Base-by-base conservation (phyloP, 2,329 filamentous ascomycete species). In the Aureobasidium sp. region DNA sequence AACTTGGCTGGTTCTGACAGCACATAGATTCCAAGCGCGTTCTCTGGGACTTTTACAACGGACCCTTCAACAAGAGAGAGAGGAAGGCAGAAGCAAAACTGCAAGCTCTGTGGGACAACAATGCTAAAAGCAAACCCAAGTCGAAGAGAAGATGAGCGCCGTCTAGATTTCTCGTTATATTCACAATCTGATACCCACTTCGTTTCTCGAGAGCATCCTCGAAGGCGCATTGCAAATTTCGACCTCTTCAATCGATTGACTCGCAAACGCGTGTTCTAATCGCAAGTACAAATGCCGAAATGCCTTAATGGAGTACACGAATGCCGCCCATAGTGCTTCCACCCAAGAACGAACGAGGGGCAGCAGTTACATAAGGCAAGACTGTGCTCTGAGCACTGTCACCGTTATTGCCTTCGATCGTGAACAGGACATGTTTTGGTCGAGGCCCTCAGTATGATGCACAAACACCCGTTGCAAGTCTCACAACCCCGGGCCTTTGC, bases 1-100 rank as follows among this genome's bases (percentile, higher is more conserved):
- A 6, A 27, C 5, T 47, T 22, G 56, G 36, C 11, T 2, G 31
- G 49, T 55, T 51, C 63, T 68, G 57, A 67, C 52, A 27, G 42
- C 45, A 25, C 22, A 22, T 66, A 75, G 73, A 74, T 65, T 72
- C 86, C 65, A 75, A 76, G 63, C 81, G 83, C 72, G 72, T 90
- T 3, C 73, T 91, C 57, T 85, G 86, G 15, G 76, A 77, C 63
- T 73, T 84, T 31, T 89, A 89, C 69, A 87, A 88, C 70, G 76
- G 77, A 1, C 74, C 75, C 0, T 86, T 91, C 70, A 78, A 84
- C 63, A 79, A 76, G 71, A 76, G 79, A 55, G 87, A 90, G 74
- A 74, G 77, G 57, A 78, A 77, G 68, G 87, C 87, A 17, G 69
- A 72, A 57, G 70, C 72, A 56, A 65, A 74, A 65, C 65, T 80